Evolutionary conservation across 257 asterid genomes (phyloP).

Genomic region (Datura wrightii): DNA sequence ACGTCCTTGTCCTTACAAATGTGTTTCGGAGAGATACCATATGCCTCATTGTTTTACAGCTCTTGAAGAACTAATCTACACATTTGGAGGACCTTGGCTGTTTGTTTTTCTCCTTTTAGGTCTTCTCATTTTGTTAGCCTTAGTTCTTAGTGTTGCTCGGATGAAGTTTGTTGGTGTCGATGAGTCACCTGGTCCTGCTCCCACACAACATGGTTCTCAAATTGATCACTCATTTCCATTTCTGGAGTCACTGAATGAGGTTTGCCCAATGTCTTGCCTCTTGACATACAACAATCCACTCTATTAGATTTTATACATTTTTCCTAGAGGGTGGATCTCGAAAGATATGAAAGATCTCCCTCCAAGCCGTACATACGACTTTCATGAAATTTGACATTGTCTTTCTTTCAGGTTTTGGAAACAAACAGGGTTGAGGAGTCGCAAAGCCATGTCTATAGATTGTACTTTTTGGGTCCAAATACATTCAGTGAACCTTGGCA

Average conservation of each 20-base stretch:
- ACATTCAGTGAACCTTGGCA: constrained; percentile 98
- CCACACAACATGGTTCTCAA: constrained; percentile 93
- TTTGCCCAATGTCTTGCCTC: constrained; percentile 38
- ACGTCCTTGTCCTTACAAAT: constrained; percentile 92
- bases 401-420: constrained; percentile 81
- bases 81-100: constrained; percentile 99
- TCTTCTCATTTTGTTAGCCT: constrained; percentile 83
- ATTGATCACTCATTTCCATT: constrained; percentile 97
- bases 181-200: constrained; percentile 90
- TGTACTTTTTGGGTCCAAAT: constrained; percentile 92
- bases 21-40: constrained; percentile 90
- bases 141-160: constrained; percentile 98
- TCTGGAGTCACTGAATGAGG: constrained; percentile 98
- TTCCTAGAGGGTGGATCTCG: neutral
- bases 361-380: no score
- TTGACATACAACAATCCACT: neutral
- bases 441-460: constrained; percentile 95
- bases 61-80: constrained; percentile 91
- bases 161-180: constrained; percentile 97
- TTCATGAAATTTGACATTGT: constrained; percentile 22
- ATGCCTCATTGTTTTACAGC: constrained; percentile 98
- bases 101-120: constrained; percentile 92
- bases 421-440: constrained; percentile 98
- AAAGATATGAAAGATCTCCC: no score
- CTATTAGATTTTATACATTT: neutral